These are phyloP conservation scores for Rhododendron henanense DNA, from an alignment of 148 eudicot genomes.

Conservation along the genomic window DNA sequence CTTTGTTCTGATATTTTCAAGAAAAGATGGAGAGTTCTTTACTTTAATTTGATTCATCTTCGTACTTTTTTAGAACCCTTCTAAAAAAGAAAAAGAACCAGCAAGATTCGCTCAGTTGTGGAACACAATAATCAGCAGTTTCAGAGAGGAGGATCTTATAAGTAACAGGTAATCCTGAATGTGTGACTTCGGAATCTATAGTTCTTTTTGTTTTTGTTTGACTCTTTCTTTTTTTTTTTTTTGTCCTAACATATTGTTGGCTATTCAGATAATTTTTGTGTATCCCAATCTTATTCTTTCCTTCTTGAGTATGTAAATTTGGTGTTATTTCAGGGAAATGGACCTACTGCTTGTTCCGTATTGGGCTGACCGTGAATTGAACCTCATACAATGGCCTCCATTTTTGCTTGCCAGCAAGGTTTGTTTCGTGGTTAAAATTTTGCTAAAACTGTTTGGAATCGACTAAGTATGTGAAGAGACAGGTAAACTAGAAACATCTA, in stretches of 20 bases:
- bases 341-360: conserved; percentile 97
- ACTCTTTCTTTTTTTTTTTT: conserved; percentile 35
- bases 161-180: conserved; percentile 18
- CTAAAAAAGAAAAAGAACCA: conserved; percentile 77
- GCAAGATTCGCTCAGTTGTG: conserved; percentile 98
- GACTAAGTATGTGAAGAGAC: background rate
- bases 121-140: conserved; percentile 93
- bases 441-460: background rate
- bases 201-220: conserved; percentile 27
- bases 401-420: conserved; percentile 81
- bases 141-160: conserved; percentile 95
- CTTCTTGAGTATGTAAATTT: conserved; percentile 4
- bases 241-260: background rate
- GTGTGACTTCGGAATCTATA: background rate
- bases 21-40: background rate
- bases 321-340: conserved; percentile 68
- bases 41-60: background rate
- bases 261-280: background rate
- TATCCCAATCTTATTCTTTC: background rate
- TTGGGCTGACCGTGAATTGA: conserved; percentile 93
- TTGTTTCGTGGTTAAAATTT: conserved; percentile 9
- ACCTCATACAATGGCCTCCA: conserved; percentile 97
- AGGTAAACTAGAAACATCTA: background rate
- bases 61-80: conserved; percentile 44
- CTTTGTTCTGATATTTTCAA: background rate